These are phyloP conservation scores for Pyrenophora seminiperda DNA, from an alignment of 2,329 filamentous ascomycete genomes.

Conservation along the genomic window DNA sequence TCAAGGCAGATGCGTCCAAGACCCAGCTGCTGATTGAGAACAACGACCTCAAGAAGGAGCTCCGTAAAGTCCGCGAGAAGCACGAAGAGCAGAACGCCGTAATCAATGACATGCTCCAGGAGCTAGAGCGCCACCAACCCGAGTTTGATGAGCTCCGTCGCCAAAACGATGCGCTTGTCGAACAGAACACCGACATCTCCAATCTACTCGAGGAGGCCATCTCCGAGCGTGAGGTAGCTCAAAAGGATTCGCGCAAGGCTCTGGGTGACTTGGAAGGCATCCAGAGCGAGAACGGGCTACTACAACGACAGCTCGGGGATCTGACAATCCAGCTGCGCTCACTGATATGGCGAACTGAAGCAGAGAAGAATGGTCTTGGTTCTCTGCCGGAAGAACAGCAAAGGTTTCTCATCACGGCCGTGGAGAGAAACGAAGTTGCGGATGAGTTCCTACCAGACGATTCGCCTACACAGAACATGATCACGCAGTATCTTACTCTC, in stretches of 20 bases:
- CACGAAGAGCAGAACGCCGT: conserved; percentile 76
- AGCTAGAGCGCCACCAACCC: conserved; percentile 83
- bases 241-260: conserved; percentile 77
- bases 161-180: conserved; percentile 79
- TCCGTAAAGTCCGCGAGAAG: conserved; percentile 74
- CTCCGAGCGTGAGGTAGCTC: conserved; percentile 77
- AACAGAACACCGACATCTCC: conserved; percentile 77
- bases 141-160: conserved; percentile 84
- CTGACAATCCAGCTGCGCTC: conserved; percentile 89
- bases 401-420: conserved; percentile 75
- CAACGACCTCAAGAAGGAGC: conserved; percentile 68
- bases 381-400: conserved; percentile 73
- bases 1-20: conserved; percentile 61
- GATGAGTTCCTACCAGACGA: conserved; percentile 69
- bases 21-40: conserved; percentile 69
- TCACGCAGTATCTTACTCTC: conserved; percentile 84
- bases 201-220: conserved; percentile 81
- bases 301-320: conserved; percentile 86
- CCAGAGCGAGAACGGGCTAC: conserved; percentile 71
- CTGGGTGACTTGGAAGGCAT: conserved; percentile 71
- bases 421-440: conserved; percentile 70
- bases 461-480: conserved; percentile 84
- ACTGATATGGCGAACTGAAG: conserved; percentile 83
- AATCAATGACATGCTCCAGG: conserved; percentile 82
- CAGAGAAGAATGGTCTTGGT: conserved; percentile 77